These are phyloP conservation scores for Salvia rosmarinus DNA, from an alignment of 257 asterid genomes.

Conservation along the genomic window DNA sequence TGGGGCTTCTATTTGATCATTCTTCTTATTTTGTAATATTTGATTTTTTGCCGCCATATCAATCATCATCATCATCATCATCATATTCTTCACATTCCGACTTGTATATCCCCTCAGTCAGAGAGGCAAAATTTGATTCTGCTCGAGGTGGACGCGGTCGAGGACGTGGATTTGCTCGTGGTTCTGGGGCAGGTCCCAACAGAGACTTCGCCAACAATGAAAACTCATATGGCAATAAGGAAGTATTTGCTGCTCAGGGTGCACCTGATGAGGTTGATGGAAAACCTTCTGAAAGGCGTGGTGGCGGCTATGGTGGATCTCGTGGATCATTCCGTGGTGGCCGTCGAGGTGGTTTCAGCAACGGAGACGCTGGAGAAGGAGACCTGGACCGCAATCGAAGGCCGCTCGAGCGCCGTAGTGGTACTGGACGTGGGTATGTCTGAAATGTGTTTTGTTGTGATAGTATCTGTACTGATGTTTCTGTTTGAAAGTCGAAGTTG, in stretches of 20 bases:
- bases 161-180: conserved; percentile 74
- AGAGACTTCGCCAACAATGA: conserved; percentile 54
- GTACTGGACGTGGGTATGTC: conserved; percentile 75
- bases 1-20: neutral
- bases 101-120: conserved; percentile 41
- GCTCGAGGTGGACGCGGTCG: conserved; percentile 59
- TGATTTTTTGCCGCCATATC: neutral
- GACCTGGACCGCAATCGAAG: conserved; percentile 59
- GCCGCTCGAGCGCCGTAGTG: conserved; percentile 69
- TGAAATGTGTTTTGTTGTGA: neutral
- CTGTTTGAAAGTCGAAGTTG: neutral
- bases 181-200: conserved; percentile 55
- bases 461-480: neutral
- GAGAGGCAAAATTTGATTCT: conserved; percentile 64
- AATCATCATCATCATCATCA: no score
- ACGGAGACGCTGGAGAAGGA: conserved; percentile 73
- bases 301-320: conserved; percentile 69
- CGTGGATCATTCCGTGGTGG: conserved; percentile 69
- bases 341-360: conserved; percentile 66
- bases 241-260: conserved; percentile 50
- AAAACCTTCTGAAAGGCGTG: conserved; percentile 62
- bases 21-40: neutral
- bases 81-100: neutral
- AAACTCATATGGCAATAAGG: conserved; percentile 55
- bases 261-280: conserved; percentile 52